These are phyloP conservation scores for Pyrenochaeta sp. DNA, from an alignment of 2,329 filamentous ascomycete genomes.

Conservation along the genomic window DNA sequence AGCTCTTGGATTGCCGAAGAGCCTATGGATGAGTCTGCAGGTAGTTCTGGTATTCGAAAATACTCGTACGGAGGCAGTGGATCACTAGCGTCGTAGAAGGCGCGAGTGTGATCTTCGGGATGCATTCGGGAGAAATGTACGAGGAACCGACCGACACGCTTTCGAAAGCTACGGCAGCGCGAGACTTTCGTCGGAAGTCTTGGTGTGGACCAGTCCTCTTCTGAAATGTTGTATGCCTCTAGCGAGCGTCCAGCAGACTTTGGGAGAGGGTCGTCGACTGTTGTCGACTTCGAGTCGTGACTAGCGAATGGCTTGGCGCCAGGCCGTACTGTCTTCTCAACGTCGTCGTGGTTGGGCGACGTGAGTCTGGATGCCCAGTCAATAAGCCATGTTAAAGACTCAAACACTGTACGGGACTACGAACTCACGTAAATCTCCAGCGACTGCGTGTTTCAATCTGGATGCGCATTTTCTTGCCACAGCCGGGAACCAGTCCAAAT, in stretches of 20 bases:
- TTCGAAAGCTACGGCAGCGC: slow-evolving; percentile 4
- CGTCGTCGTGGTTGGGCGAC: not conserved
- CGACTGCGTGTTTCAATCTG: slow-evolving; percentile 12
- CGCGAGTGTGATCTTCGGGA: not conserved
- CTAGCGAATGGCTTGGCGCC: slow-evolving; percentile 2
- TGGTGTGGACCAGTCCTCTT: not conserved
- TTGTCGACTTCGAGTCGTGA: not conserved
- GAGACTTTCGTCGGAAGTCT: not conserved
- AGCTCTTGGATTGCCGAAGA: slow-evolving; percentile 2
- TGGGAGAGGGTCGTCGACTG: not conserved
- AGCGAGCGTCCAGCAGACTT: not conserved
- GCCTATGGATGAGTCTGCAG: not conserved
- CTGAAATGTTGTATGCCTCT: not conserved
- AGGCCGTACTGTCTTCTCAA: slow-evolving; percentile 1
- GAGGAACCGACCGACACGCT: slow-evolving; percentile 1
- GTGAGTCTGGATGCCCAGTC: slow-evolving; percentile 5
- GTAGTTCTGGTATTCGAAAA: not conserved
- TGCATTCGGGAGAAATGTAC: slow-evolving; percentile 5
- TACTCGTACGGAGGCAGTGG: not conserved
- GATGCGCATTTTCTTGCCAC: slow-evolving; percentile 20
- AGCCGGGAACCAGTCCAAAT: slow-evolving; percentile 8
- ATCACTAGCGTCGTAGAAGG: not conserved
- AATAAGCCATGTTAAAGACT: not conserved
- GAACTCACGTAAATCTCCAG: slow-evolving; percentile 17
- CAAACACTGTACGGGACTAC: slow-evolving; percentile 1